These are phyloP conservation scores for Baorangia bicolor DNA, from an alignment of 768 basidiomycete genomes.

Conservation along the genomic window DNA sequence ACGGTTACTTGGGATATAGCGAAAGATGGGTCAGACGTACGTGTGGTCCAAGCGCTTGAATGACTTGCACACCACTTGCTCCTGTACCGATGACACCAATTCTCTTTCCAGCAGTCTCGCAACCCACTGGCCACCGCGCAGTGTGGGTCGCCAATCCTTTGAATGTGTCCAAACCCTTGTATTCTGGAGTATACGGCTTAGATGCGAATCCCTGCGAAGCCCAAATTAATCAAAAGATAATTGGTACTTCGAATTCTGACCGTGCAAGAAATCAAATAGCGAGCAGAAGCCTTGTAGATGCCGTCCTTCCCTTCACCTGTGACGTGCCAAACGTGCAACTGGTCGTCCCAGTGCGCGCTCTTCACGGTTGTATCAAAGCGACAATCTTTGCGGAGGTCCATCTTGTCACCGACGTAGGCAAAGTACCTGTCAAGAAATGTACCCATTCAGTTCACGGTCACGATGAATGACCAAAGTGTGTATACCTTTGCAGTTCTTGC, in stretches of 20 bases:
- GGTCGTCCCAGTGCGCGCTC: conserved; percentile 9
- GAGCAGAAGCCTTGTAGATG: conserved; percentile 2
- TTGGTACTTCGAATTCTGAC: neutral
- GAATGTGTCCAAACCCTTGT: conserved; percentile 4
- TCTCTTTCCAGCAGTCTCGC: conserved; percentile 6
- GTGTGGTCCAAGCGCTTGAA: conserved; percentile 3
- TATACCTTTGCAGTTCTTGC: conserved; percentile 6
- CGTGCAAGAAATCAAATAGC: conserved; percentile 4
- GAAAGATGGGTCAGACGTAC: neutral
- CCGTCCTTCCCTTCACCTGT: neutral
- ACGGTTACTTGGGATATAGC: neutral
- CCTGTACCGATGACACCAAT: conserved; percentile 10
- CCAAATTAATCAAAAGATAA: neutral
- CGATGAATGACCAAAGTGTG: neutral
- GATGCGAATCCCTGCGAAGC: neutral
- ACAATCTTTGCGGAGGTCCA: conserved; percentile 11
- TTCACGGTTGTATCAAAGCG: conserved; percentile 13
- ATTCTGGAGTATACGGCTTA: conserved; percentile 6
- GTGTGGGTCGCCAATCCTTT: conserved; percentile 5
- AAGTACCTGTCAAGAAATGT: conserved; percentile 1
- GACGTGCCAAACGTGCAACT: conserved; percentile 6
- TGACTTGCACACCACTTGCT: conserved; percentile 6
- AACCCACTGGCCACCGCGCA: conserved; percentile 4
- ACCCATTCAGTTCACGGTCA: neutral
- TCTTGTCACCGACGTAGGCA: conserved; percentile 7